Base-by-base conservation (phyloP, 225 moss, liverwort and hornwort species). In the Ulota crispa region DNA sequence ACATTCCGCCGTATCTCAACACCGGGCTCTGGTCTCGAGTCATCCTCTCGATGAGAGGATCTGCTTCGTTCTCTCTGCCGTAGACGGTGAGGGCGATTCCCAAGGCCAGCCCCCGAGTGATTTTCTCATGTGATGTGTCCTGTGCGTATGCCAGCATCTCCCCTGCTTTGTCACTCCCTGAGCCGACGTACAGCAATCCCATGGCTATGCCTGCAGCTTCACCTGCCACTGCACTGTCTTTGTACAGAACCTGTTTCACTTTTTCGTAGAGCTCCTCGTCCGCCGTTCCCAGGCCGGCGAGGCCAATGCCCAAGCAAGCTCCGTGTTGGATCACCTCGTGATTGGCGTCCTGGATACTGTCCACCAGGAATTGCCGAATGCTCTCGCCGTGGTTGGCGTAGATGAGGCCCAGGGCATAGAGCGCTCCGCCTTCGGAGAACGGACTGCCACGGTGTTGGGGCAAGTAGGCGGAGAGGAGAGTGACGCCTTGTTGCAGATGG, bases 251-350 rank as follows among this genome's bases (percentile, higher is more conserved):
- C 26, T 82, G 81, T 78, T 93, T 99, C 41, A 96, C 86, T 76
- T 93, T 92, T 70, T 99, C 92, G 80, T 99, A 99, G 54, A 94
- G 94, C 73, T 96, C 99, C 39, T 96, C 93, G 73, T 99, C 96
- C 52, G 96, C 93, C 14, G 96, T 95, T 73, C 93, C 99, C 52
- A 99, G 81, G 3, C 92, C 91, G 45, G 94, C 94, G 62, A 99
- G 82, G 65, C 99, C 99, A 50, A 96, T 89, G 41, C 99, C 99
- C 66, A 99, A 89, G 85, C 99, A 99, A 31, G 92, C 99, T 63
- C 99, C 99, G 42, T 96, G 96, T 75, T 95, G 93, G 19, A 99
- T 92, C 63, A 95, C 95, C 87, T 99, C 99, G 72, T 99, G 94
- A 54, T 78, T 93, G 18, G 96, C 92, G 50, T 95, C 93, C 54